Evolutionary conservation across 2,329 filamentous ascomycete species (phyloP).

Genomic region (Colletotrichum tanaceti): DNA sequence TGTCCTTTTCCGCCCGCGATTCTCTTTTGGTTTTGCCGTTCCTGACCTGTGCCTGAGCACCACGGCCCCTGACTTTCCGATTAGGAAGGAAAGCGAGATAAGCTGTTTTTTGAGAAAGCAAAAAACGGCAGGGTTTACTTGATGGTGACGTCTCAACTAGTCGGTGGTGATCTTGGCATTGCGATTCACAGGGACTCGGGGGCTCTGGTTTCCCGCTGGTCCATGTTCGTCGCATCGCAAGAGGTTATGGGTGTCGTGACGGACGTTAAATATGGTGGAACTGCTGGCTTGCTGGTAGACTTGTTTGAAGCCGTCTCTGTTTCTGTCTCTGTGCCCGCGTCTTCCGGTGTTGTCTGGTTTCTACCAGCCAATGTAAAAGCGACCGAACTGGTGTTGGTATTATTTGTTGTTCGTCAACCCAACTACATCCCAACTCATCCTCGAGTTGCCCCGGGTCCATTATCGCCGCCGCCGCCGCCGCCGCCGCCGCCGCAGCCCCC

Average conservation of each 20-base stretch:
- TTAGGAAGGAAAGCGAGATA: conserved; percentile 18
- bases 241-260: neutral
- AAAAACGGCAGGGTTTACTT: neutral
- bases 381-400: neutral
- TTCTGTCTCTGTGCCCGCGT: neutral
- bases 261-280: conserved; percentile 18
- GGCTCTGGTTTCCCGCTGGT: neutral
- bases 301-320: neutral
- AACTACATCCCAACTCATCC: no score
- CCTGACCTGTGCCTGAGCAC: neutral
- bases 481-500: no score
- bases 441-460: neutral
- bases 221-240: conserved; percentile 30
- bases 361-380: neutral
- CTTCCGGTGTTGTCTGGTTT: neutral
- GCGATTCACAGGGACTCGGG: neutral
- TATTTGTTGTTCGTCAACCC: neutral
- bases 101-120: conserved; percentile 18
- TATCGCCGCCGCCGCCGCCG: neutral
- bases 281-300: conserved; percentile 12
- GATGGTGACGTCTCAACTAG: conserved; percentile 6
- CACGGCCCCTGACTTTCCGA: conserved; percentile 8
- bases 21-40: neutral
- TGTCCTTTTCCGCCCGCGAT: neutral
- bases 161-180: conserved; percentile 15